phyloP scores from a whole-genome alignment of 441 rosid species.

The Adansonia madagascariensis region DNA sequence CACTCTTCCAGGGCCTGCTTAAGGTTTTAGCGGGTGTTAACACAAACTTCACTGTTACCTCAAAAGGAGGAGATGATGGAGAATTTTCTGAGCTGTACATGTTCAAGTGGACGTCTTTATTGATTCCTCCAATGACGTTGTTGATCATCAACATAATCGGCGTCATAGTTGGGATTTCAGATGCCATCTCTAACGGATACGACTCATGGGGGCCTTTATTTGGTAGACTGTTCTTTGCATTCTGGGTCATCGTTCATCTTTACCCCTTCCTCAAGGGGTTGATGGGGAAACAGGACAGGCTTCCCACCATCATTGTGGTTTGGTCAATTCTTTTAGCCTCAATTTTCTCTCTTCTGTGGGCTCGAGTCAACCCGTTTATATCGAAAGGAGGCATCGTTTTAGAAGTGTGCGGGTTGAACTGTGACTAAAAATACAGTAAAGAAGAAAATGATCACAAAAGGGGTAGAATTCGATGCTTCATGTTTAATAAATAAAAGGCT shows the following conservation, averaged over 20 bases:
- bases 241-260: slow-evolving; percentile 93
- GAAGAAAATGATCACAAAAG: too few relatives aligned
- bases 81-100: slow-evolving; percentile 87
- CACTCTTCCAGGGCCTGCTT: slow-evolving; percentile 92
- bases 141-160: slow-evolving; percentile 78
- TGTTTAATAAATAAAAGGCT: slow-evolving; percentile 27
- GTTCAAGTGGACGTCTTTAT: slow-evolving; percentile 89
- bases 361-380: slow-evolving; percentile 78
- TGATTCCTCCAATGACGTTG: slow-evolving; percentile 82
- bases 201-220: slow-evolving; percentile 96
- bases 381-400: slow-evolving; percentile 64
- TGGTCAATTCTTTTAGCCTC: slow-evolving; percentile 94
- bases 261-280: slow-evolving; percentile 96
- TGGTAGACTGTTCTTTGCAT: slow-evolving; percentile 80
- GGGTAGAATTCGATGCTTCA: slow-evolving; percentile 20
- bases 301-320: slow-evolving; percentile 86
- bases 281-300: slow-evolving; percentile 76
- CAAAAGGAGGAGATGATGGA: slow-evolving; percentile 90
- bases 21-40: slow-evolving; percentile 92
- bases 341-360: slow-evolving; percentile 86
- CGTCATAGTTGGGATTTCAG: slow-evolving; percentile 74
- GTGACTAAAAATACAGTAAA: slow-evolving; percentile 45
- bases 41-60: slow-evolving; percentile 98
- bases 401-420: slow-evolving; percentile 83
- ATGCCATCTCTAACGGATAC: slow-evolving; percentile 91